Evolutionary conservation across 179 eudicot species (phyloP), one percentile per base, ranked within the genome.

Genomic region (Spergularia azorica): DNA sequence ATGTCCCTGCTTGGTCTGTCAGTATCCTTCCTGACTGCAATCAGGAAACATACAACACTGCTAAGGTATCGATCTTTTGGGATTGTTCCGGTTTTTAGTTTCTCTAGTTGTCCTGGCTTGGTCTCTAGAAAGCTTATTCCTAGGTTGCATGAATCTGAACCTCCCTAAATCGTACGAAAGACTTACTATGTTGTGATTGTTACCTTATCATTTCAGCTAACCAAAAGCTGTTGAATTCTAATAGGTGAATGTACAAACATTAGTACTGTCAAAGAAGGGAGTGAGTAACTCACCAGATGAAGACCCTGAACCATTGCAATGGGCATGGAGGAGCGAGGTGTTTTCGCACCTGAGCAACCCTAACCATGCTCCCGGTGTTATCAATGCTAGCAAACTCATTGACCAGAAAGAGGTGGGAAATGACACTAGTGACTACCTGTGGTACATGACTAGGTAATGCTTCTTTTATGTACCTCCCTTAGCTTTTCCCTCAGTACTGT

Each of bases 11-110:
- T 14, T 83, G 86, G 86, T 80, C 86, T 11, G 80, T 83, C 48
- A 80, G 81, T 66, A 77, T 83, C 74, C 84, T 83, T 32, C 79
- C 79, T 51, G 84, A 80, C 15, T 83, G 84, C 77, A 73, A 80
- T 58, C 70, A 74, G 54, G 86, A 76, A 61, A 76, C 67, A 13
- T 80, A 79, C 52, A 71, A 83, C 73, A 83, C 86, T 20, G 83
- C 86, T 26, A 73, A 72, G 65, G 85, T 83, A 21, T 7, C 39
- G 32, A 2, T 26, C 32, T 26, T 6, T 43, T 43, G 5, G 54
- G 10, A 15, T 26, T 13, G 39, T 5, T 39, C 20, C 11, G 41
- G 69, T 11, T 54, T 52, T 52, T 26, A 2, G 0, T 26, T 26
- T 26, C 32, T 26, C 32, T 26, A 26, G 32, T 26, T 26, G 32